Percentiles rank a stretch among this genome's conserved stretches.
phyloP scores from a whole-genome alignment of 116 monocot genomes.

The Cymodocea nodosa region DNA sequence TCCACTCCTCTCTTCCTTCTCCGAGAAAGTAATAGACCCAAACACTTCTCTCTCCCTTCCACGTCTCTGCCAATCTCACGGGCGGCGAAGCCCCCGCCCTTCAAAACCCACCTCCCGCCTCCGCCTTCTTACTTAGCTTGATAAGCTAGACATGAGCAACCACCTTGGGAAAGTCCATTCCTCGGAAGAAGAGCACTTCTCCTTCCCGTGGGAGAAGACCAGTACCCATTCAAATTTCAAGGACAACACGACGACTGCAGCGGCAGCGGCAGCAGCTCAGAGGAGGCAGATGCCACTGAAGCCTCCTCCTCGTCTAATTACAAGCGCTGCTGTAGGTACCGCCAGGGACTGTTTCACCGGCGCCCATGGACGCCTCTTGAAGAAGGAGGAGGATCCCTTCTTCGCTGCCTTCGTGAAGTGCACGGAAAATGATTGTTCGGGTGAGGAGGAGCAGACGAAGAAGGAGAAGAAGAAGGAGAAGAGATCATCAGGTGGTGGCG shows the following conservation, averaged over 20 bases:
- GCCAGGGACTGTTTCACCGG: not conserved
- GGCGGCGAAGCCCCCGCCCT: not conserved
- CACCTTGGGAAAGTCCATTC: not conserved
- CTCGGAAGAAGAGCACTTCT: not conserved
- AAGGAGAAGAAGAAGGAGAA: conserved; percentile 1
- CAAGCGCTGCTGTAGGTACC: not conserved
- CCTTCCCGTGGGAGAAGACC: conserved; percentile 4
- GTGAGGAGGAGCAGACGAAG: not conserved
- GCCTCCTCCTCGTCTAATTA: not conserved
- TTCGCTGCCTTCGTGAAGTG: conserved; percentile 2
- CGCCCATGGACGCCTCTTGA: not conserved
- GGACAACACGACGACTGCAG: too few species aligned
- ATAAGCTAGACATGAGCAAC: not conserved
- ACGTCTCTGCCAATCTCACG: not conserved
- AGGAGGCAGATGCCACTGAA: not conserved
- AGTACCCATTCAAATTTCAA: not conserved
- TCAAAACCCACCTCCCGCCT: not conserved
- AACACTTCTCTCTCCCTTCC: not conserved
- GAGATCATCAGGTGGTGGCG: not conserved
- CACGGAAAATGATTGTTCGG: not conserved
- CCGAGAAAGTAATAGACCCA: not conserved
- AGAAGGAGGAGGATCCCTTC: conserved; percentile 8
- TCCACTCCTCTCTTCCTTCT: not conserved
- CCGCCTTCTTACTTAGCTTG: not conserved
- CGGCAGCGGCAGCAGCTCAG: too few species aligned